Base-by-base conservation (phyloP, 2,329 filamentous ascomycete species). In the Penicillium sp. region DNA sequence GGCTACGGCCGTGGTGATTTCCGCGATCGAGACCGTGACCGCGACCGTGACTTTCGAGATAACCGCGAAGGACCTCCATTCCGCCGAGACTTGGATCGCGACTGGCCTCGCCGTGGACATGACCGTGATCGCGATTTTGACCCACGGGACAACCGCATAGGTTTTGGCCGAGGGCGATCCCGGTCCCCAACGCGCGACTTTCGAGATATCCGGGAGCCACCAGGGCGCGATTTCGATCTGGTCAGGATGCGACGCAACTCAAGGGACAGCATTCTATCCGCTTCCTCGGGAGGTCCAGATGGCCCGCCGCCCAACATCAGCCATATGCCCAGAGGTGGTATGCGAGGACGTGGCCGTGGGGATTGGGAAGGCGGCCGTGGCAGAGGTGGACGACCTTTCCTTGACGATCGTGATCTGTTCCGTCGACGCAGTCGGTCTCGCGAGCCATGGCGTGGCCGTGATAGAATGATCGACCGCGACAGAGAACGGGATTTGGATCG, bases 1-100 rank as follows among this genome's bases (percentile, higher is more conserved):
- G 69, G 68, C n/a, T 70, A 70, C 54, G 66, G 65, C 44, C 66
- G 69, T 41, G 67, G 67, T 45, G 69, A 71, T 39, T 71, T 71
- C 55, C 64, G 69, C 47, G 69, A 69, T 14, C 83, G 68, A 22
- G 68, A 70, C 13, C 82, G 84, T 22, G 88, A 90, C 50, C 70
- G 75, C 14, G 72, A 77, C 45, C 65, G 71, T 34, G 77, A 78
- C 39, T 70, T 71, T 61, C 69, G 73, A 49, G 76, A 79, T 39
- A 56, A 54, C 21, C 70, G 72, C 42, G 72, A 75, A 67, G 77
- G 54, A 50, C 77, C 60, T 13, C 62, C 71, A 59, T 72, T 72
- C 61, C 68, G 74, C 62, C 72, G 76, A 34, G 74, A 75, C 34
- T 62, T 62, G 60, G 77, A 76, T 46, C 71, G 75, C 11, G 75